Conservation (phyloP, 1,284 basidiomycete species). For the Trametes versicolor region DNA sequence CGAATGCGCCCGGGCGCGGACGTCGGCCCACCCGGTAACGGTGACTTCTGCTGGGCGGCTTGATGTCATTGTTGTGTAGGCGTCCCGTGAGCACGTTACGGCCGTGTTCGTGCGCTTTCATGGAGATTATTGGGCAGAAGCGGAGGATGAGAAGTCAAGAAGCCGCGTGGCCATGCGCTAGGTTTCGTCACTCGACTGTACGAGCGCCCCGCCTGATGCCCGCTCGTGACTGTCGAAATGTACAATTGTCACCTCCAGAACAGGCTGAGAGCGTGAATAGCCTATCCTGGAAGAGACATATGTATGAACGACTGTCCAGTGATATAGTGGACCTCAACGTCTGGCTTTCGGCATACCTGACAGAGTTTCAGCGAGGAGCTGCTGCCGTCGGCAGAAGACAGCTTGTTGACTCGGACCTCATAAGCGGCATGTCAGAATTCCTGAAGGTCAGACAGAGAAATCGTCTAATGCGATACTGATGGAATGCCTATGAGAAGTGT, state of each 20-base stretch:
- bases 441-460: no score
- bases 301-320: no score
- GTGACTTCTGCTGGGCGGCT: background rate
- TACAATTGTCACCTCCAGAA: background rate
- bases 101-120: background rate
- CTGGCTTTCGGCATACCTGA: no score
- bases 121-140: background rate
- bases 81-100: slow-evolving; percentile 4
- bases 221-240: slow-evolving; percentile 16
- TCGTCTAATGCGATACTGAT: no score
- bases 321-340: no score
- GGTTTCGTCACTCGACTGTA: background rate
- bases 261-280: background rate
- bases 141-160: slow-evolving; percentile 22
- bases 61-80: background rate
- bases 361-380: no score
- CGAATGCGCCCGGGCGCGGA: background rate
- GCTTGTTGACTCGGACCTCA: no score
- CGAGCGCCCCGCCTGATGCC: slow-evolving; percentile 14
- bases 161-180: slow-evolving; percentile 15
- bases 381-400: no score
- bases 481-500: no score
- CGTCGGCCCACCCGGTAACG: background rate
- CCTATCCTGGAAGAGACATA: background rate
- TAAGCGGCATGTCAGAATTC: no score